Conservation (phyloP, 495 filamentous ascomycete genomes). For the Aspergillus ellipticus region DNA sequence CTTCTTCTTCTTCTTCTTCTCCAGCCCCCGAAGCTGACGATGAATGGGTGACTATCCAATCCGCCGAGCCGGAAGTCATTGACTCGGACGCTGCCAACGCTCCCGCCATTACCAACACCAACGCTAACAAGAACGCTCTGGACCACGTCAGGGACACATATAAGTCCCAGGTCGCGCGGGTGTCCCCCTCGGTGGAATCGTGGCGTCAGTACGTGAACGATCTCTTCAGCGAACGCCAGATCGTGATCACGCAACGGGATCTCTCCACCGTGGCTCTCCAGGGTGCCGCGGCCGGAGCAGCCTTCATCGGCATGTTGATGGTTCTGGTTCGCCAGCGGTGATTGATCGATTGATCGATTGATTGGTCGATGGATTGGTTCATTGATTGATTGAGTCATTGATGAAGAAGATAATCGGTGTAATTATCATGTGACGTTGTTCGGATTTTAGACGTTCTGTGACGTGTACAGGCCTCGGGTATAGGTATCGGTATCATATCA, state of each 20-base stretch:
- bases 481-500: no score
- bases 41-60: neutral
- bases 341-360: slow-evolving; percentile 1
- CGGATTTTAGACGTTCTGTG: neutral
- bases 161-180: slow-evolving; percentile 21
- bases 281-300: slow-evolving; percentile 68
- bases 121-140: slow-evolving; percentile 3
- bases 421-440: neutral
- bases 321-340: slow-evolving; percentile 52
- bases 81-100: slow-evolving; percentile 2
- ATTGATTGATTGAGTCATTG: no score
- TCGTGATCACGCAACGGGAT: slow-evolving; percentile 69
- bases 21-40: neutral
- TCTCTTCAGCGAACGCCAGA: slow-evolving; percentile 63
- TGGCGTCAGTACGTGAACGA: slow-evolving; percentile 51
- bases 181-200: slow-evolving; percentile 31
- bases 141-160: slow-evolving; percentile 17
- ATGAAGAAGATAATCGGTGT: neutral
- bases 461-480: no score
- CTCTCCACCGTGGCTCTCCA: slow-evolving; percentile 67
- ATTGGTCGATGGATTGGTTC: no score
- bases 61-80: neutral
- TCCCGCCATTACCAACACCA: neutral
- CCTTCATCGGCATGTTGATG: slow-evolving; percentile 56
- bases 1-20: neutral